These are phyloP conservation scores for Stevia rebaudiana DNA, from an alignment of 140 eudicot species.

Conservation along the genomic window DNA sequence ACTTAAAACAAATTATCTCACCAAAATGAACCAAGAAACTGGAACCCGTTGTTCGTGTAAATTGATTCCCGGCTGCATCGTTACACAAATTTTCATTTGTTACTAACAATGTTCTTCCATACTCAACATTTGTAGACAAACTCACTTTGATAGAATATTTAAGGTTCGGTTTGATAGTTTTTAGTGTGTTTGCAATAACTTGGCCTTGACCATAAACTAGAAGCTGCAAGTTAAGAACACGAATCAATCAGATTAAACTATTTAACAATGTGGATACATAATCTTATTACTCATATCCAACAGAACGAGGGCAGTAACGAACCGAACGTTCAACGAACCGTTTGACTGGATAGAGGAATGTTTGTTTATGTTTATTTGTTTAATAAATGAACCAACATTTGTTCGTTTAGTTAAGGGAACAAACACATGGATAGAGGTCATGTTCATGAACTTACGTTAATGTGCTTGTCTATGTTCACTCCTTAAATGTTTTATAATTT, in stretches of 20 bases:
- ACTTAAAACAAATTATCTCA: conserved; percentile 25
- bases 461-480: too few species aligned
- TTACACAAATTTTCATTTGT: conserved; percentile 66
- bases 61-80: conserved; percentile 75
- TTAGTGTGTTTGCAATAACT: conserved; percentile 63
- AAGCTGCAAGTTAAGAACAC: conserved; percentile 47
- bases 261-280: background rate
- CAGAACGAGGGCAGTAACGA: too few species aligned
- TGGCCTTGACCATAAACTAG: conserved; percentile 78
- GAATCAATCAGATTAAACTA: conserved; percentile 1
- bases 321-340: too few species aligned
- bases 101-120: conserved; percentile 67
- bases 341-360: too few species aligned
- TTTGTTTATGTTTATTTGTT: too few species aligned
- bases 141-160: conserved; percentile 48
- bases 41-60: conserved; percentile 52
- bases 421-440: too few species aligned
- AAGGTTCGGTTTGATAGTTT: conserved; percentile 51
- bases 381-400: too few species aligned
- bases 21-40: conserved; percentile 61
- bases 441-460: too few species aligned
- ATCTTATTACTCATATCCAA: too few species aligned
- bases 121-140: conserved; percentile 41
- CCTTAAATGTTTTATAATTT: too few species aligned
- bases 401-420: too few species aligned